These are phyloP conservation scores for Kernera saxatilis DNA, from an alignment of 345 rosid species.

Conservation along the genomic window DNA sequence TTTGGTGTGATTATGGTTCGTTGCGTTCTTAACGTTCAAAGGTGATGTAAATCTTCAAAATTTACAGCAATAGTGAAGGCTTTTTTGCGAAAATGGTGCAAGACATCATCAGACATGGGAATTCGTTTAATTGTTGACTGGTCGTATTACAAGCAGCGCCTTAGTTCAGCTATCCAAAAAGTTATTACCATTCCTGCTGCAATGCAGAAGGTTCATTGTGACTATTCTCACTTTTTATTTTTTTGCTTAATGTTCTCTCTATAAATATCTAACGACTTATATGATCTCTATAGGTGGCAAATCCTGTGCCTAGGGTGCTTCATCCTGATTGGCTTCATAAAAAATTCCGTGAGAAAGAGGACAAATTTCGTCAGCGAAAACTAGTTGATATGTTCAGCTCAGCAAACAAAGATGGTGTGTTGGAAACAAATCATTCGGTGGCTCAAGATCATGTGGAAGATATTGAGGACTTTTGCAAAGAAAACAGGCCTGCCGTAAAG, in stretches of 20 bases:
- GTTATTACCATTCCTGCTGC: slow-evolving; percentile 97
- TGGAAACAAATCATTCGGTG: slow-evolving; percentile 27
- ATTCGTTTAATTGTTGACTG: slow-evolving; percentile 89
- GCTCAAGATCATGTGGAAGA: slow-evolving; percentile 46
- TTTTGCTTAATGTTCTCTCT: slow-evolving; percentile 4
- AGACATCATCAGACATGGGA: slow-evolving; percentile 58
- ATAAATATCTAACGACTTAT: slow-evolving; percentile 16
- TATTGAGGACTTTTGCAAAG: slow-evolving; percentile 71
- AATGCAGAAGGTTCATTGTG: slow-evolving; percentile 81
- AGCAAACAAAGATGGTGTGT: slow-evolving; percentile 28
- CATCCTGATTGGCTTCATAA: slow-evolving; percentile 99
- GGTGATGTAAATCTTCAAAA: slow-evolving; percentile 15
- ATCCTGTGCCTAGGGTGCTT: slow-evolving; percentile 94
- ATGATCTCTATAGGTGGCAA: slow-evolving; percentile 54
- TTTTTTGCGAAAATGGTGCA: slow-evolving; percentile 92
- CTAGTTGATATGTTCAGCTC: slow-evolving; percentile 59
- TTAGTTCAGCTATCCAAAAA: slow-evolving; percentile 88
- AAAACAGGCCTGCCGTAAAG: slow-evolving; percentile 36
- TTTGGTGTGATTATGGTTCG: slow-evolving; percentile 17
- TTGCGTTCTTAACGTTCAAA: slow-evolving; percentile 16
- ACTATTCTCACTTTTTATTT: slow-evolving; percentile 10
- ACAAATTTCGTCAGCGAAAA: slow-evolving; percentile 81
- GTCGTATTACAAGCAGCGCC: slow-evolving; percentile 93
- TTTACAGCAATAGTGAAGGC: slow-evolving; percentile 64
- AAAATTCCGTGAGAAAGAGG: slow-evolving; percentile 91